Conservation (phyloP, 83 land plant genomes). For the Picea mariana region DNA sequence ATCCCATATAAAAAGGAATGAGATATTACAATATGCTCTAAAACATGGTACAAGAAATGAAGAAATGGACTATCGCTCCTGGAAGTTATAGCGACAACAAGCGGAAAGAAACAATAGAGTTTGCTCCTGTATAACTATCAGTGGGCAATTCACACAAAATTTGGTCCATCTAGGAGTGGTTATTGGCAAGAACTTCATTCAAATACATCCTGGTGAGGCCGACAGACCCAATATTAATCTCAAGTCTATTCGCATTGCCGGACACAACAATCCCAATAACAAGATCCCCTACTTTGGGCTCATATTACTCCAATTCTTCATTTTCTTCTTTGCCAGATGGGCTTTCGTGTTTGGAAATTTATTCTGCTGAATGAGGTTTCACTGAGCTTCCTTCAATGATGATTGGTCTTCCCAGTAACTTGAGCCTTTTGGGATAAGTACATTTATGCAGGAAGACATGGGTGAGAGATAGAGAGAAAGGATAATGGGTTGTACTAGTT, state of each 20-base stretch:
- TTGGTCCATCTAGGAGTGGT: constrained; percentile 45
- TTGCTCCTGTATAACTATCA: constrained; percentile 35
- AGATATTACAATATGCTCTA: no score
- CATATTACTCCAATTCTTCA: constrained; percentile 54
- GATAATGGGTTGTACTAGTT: no score
- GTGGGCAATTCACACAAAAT: constrained; percentile 51
- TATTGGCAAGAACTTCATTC: constrained; percentile 66
- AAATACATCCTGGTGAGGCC: constrained; percentile 64
- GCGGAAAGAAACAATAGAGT: not conserved
- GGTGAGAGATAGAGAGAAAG: no score
- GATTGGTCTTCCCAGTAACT: not conserved
- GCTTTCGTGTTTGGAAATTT: not conserved
- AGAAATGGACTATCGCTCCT: no score
- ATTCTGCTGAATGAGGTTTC: not conserved
- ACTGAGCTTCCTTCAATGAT: not conserved
- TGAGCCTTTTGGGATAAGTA: not conserved
- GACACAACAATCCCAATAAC: constrained; percentile 81
- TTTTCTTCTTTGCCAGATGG: not conserved
- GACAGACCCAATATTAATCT: constrained; percentile 73
- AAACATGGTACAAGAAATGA: no score
- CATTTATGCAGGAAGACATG: no score
- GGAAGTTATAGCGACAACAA: no score
- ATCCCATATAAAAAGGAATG: no score
- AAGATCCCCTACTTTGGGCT: constrained; percentile 70
- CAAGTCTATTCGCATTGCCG: constrained; percentile 64